Base-by-base conservation (phyloP, 2,329 filamentous ascomycete species). In the Trichoderma arundinaceum region DNA sequence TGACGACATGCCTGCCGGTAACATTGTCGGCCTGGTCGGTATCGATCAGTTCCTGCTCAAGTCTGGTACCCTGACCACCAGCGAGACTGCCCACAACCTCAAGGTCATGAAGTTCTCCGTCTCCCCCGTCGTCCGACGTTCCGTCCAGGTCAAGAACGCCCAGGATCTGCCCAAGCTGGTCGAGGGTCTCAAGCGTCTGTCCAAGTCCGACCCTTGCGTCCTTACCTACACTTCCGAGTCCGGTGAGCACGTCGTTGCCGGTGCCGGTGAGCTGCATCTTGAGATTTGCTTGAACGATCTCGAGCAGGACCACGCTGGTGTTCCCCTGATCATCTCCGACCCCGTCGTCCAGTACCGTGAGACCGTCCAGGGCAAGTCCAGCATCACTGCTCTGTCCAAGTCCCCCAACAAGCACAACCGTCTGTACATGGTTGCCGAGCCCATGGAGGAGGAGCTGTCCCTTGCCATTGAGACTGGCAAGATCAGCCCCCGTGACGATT, bases 91-190 rank as follows among this genome's bases (percentile, higher is more conserved):
- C 80, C 95, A 99, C 91, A 99, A 99, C 90, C 86, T 99, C 78
- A 98, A 98, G 91, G 95, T 99, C 85, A 99, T 99, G 95, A 98
- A 97, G 88, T 99, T 99, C 91, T 99, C 95, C 78, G 95, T 99
- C 81, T 98, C 95, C 68, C 95, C 95, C 76, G 95, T 99, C 84
- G 95, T 99, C 73, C 94, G 91, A 85, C 94, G 94, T 75, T 97
- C 95, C 82, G 95, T 99, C 77, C 92, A 97, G 85, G 94, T 97
- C 87, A 98, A 98, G 92, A 99, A 99, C 85, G 95, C 95, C 77
- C 93, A 96, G 86, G 95, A 99, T 88, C 90, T 99, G 71, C 95
- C 95, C 83, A 99, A 99, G 90, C 90, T 99, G 68, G 95, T 99
- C 76, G 95, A 99, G 87, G 95, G 95, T 92, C 94, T 99, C 73